phyloP scores from a whole-genome alignment of 139 green algal genomes.

The Chlorella sp. region DNA sequence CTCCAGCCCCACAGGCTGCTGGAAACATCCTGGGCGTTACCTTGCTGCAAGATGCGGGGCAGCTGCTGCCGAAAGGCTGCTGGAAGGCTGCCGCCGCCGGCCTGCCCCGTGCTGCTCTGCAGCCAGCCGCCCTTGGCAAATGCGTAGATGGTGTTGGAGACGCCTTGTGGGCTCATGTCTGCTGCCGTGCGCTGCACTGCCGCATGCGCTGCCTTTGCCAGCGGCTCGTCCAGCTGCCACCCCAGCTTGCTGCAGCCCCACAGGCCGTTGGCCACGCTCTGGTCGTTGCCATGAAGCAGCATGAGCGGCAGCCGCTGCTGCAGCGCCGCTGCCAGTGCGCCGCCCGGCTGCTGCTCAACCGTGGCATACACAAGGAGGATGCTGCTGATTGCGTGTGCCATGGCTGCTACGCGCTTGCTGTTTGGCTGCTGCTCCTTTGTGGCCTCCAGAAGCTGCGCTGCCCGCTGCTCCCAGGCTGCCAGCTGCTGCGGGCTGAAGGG shows the following conservation, averaged over 20 bases:
- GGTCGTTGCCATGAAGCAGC: background rate
- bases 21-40: background rate
- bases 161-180: background rate
- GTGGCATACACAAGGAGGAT: background rate
- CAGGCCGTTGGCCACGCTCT: background rate
- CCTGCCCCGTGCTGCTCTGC: too few species aligned
- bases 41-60: background rate
- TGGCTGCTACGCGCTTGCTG: background rate
- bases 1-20: background rate
- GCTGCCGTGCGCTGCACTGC: background rate
- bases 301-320: background rate
- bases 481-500: background rate
- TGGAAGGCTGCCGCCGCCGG: too few species aligned
- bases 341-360: background rate
- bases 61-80: background rate
- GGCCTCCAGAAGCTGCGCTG: background rate
- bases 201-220: background rate
- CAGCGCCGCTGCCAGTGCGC: background rate
- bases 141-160: background rate
- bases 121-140: background rate
- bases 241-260: background rate
- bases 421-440: background rate
- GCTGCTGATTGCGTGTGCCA: background rate
- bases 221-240: background rate
- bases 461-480: background rate